phyloP scores from a whole-genome alignment of 1,139 yeast species.

The Magnusiomyces starmeri region DNA sequence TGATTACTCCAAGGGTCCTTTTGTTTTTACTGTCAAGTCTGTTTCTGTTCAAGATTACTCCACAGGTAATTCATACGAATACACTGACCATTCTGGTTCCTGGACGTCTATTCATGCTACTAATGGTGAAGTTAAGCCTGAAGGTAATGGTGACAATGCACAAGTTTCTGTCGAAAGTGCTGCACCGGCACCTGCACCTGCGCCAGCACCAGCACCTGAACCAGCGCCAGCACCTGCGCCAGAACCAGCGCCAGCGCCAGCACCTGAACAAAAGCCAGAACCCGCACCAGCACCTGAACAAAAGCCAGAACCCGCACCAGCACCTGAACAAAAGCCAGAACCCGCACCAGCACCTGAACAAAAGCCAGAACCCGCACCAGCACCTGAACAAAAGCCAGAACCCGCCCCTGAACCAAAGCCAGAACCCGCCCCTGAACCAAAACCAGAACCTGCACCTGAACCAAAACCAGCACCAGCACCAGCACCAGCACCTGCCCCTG shows the following conservation, averaged over 20 bases:
- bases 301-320: neutral
- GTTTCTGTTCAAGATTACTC: slow-evolving; percentile 71
- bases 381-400: neutral
- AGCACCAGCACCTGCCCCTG: neutral
- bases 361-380: neutral
- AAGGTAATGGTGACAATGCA: slow-evolving; percentile 46
- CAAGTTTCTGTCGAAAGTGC: slow-evolving; percentile 21
- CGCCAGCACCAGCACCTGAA: slow-evolving; percentile 8
- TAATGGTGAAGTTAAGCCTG: slow-evolving; percentile 59
- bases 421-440: neutral
- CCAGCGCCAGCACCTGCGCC: slow-evolving; percentile 7
- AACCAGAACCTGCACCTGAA: neutral
- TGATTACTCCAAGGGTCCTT: slow-evolving; percentile 59
- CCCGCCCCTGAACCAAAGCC: neutral
- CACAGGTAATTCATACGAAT: slow-evolving; percentile 60
- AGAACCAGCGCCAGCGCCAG: neutral
- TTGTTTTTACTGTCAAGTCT: slow-evolving; percentile 56
- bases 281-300: neutral
- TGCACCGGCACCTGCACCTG: neutral
- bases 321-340: neutral
- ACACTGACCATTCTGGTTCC: slow-evolving; percentile 55
- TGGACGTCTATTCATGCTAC: slow-evolving; percentile 63
- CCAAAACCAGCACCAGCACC: neutral
- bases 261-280: neutral
- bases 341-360: neutral